Conservation (phyloP, 2,329 filamentous ascomycete species). For the Plectosphaerella sp. region DNA sequence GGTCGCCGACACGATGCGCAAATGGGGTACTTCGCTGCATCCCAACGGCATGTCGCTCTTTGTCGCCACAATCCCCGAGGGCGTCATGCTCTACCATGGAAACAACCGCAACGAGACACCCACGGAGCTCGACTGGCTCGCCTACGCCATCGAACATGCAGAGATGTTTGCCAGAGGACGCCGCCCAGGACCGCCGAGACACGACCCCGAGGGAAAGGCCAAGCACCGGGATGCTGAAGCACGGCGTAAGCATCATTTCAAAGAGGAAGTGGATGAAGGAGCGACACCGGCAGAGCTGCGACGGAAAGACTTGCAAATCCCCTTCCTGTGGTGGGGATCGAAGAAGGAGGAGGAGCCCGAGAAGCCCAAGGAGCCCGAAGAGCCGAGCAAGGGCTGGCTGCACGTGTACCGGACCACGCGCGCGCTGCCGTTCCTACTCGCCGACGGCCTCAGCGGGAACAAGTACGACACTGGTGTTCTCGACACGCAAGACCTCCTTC, state of each 20-base stretch:
- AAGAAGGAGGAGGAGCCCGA: too few relatives aligned
- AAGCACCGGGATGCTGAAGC: background rate
- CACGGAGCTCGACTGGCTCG: slow-evolving; percentile 52
- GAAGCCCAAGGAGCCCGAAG: slow-evolving; percentile 20
- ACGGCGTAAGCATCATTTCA: background rate
- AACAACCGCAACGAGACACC: slow-evolving; percentile 33
- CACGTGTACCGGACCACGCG: slow-evolving; percentile 47
- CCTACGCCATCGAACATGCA: slow-evolving; percentile 60
- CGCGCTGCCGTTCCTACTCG: slow-evolving; percentile 44
- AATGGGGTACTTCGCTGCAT: slow-evolving; percentile 57
- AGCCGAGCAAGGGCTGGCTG: slow-evolving; percentile 27
- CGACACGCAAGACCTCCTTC: slow-evolving; percentile 46
- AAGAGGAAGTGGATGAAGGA: background rate
- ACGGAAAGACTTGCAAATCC: too few relatives aligned
- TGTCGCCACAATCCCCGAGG: slow-evolving; percentile 47
- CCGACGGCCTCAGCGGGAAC: slow-evolving; percentile 54
- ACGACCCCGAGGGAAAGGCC: too few relatives aligned
- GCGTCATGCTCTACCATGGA: slow-evolving; percentile 55
- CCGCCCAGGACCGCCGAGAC: background rate
- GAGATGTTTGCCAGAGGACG: slow-evolving; percentile 40
- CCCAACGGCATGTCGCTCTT: slow-evolving; percentile 63
- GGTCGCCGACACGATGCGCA: slow-evolving; percentile 55
- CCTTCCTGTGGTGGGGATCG: too few relatives aligned
- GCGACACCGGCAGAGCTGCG: too few relatives aligned
- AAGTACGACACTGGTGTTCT: slow-evolving; percentile 50